Conservation (phyloP, 2,329 filamentous ascomycete species). For the Didymella segeticola region DNA sequence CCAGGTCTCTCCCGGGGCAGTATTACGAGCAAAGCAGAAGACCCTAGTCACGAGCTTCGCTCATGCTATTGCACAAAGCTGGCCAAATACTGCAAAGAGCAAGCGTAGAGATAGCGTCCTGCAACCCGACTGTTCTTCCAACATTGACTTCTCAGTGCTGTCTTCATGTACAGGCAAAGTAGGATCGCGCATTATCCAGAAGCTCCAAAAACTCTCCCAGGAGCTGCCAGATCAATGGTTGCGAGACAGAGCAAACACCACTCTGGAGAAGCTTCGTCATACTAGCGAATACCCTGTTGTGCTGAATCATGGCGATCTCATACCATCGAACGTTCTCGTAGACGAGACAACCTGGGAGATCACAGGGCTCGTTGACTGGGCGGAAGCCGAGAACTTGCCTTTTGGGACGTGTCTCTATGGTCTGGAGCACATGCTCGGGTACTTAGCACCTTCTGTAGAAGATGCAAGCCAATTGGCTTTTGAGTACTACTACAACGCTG, state of each 20-base stretch:
- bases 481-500: slow-evolving; percentile 55
- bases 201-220: slow-evolving; percentile 32
- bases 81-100: slow-evolving; percentile 10
- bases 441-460: slow-evolving; percentile 35
- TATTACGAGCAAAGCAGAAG: slow-evolving; percentile 20
- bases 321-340: slow-evolving; percentile 65
- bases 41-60: slow-evolving; percentile 40
- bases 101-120: slow-evolving; percentile 7
- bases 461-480: slow-evolving; percentile 14
- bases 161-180: slow-evolving; percentile 38
- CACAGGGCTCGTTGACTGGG: slow-evolving; percentile 68
- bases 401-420: slow-evolving; percentile 68
- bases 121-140: slow-evolving; percentile 31
- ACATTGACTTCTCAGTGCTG: slow-evolving; percentile 13
- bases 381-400: slow-evolving; percentile 66
- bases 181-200: slow-evolving; percentile 32
- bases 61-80: slow-evolving; percentile 33
- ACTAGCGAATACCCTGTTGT: slow-evolving; percentile 60
- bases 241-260: slow-evolving; percentile 22
- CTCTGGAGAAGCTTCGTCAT: slow-evolving; percentile 49
- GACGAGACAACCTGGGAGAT: slow-evolving; percentile 53
- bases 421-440: slow-evolving; percentile 65
- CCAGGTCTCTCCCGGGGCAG: neutral
- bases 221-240: slow-evolving; percentile 35
- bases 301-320: slow-evolving; percentile 67